Evolutionary conservation across 2,329 filamentous ascomycete species (phyloP), one percentile per base, ranked within the genome.

Genomic region (Aspergillus pseudoglaucus): DNA sequence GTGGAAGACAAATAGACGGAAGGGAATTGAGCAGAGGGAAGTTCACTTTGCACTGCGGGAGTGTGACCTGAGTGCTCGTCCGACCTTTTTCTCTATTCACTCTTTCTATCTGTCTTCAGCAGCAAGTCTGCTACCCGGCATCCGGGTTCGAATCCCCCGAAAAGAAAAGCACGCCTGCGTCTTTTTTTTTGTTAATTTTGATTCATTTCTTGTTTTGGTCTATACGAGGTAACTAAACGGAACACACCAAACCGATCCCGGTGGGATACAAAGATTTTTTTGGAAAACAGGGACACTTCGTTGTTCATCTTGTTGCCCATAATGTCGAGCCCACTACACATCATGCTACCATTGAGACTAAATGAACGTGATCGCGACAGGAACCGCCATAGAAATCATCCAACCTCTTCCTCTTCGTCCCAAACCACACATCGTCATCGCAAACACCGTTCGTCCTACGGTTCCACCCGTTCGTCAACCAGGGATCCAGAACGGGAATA

Each of bases 281-380:
- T 42, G 44, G 15, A 52, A 48, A 20, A 47, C 40, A 35, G 25
- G 20, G 23, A 40, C 39, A 17, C 42, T 30, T 50, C 48, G 49
- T 52, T 49, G 44, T 55, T 20, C 10, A 48, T 53, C 47, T 48
- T 46, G 44, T n/a, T 47, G 27, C 41, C 46, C 49, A 47, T 54
- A 45, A 48, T 55, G 52, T 38, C 38, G 46, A 51, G 40, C 52
- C 53, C 54, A 50, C 49, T 52, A 46, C 49, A 59, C 49, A 57
- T 57, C 61, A 69, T 69, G 67, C 62, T 66, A 46, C 66, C 64
- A 46, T 53, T 67, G 46, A 67, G 63, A 63, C 59, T 62, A 55
- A 59, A 62, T 60, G 65, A 66, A 53, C 59, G 63, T 55, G 57
- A 61, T 57, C 56, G 57, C 56, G 59, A 62, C 48, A 61, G 62